Conservation (phyloP, 2,329 filamentous ascomycete species). For the Pseudogymnoascus sp. region DNA sequence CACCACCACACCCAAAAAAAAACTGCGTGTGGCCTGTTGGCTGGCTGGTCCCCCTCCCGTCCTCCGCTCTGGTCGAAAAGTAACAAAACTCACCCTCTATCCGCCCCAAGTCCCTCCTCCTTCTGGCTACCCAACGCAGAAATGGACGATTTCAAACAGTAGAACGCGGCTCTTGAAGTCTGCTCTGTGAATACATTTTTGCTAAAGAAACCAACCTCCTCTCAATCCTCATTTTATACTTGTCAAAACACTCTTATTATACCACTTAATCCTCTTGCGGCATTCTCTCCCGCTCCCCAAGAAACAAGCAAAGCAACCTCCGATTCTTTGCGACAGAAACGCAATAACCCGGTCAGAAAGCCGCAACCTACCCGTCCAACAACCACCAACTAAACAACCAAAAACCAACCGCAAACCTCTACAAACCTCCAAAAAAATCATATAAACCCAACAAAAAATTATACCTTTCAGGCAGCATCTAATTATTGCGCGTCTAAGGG, state of each 20-base stretch:
- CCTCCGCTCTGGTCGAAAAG: background rate
- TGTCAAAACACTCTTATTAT: background rate
- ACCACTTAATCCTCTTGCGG: background rate
- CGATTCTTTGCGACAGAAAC: background rate
- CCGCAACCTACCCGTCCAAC: background rate
- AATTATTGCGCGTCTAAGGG: background rate
- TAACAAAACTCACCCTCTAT: background rate
- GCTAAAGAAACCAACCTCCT: background rate
- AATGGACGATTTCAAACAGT: background rate
- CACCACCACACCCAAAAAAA: background rate
- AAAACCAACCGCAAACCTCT: background rate
- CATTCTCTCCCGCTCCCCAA: background rate
- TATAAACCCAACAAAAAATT: background rate
- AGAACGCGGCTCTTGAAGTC: conserved; percentile 2
- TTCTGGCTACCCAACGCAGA: background rate
- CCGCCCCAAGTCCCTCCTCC: background rate
- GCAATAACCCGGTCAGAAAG: background rate
- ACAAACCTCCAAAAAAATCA: background rate
- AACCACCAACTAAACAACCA: background rate
- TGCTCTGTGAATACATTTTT: background rate
- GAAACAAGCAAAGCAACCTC: background rate
- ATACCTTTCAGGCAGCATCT: background rate
- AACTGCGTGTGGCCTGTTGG: background rate
- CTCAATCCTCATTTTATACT: background rate
- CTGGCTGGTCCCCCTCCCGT: background rate